Conservation (phyloP, 2,329 filamentous ascomycete species). For the Dactylonectria estremocensis region DNA sequence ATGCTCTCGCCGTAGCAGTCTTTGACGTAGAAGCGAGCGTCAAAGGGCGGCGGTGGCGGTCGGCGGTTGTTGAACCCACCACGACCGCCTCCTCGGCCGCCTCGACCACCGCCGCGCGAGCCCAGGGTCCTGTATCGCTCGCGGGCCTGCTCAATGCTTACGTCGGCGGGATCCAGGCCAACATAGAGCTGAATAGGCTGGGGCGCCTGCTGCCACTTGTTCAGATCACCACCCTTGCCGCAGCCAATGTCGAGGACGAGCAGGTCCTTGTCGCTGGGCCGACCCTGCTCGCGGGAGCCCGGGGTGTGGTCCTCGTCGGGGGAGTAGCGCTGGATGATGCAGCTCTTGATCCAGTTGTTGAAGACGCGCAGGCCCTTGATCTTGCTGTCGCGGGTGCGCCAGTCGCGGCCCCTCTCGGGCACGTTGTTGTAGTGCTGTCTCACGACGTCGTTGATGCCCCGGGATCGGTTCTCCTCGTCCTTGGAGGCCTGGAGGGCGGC, state of each 20-base stretch:
- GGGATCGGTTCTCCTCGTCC: slow-evolving; percentile 58
- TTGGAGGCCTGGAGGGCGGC: slow-evolving; percentile 55
- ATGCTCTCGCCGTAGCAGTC: slow-evolving; percentile 93
- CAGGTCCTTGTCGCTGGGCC: slow-evolving; percentile 71
- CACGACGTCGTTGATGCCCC: slow-evolving; percentile 85
- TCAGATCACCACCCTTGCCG: slow-evolving; percentile 94
- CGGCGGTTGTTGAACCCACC: slow-evolving; percentile 52
- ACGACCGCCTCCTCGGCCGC: slow-evolving; percentile 63
- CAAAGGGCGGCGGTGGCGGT: slow-evolving; percentile 75
- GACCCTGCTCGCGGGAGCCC: slow-evolving; percentile 69
- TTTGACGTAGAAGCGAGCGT: slow-evolving; percentile 90
- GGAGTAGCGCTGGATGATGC: slow-evolving; percentile 96
- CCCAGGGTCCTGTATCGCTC: slow-evolving; percentile 86
- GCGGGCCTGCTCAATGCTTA: slow-evolving; percentile 91
- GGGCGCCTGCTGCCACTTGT: slow-evolving; percentile 97
- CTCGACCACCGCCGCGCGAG: slow-evolving; percentile 70
- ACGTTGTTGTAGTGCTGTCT: slow-evolving; percentile 96
- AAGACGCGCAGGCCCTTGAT: slow-evolving; percentile 96
- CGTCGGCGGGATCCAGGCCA: slow-evolving; percentile 91
- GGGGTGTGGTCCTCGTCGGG: slow-evolving; percentile 82
- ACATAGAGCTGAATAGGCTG: slow-evolving; percentile 94
- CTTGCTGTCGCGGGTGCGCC: slow-evolving; percentile 92
- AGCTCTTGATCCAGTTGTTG: slow-evolving; percentile 99
- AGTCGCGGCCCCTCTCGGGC: slow-evolving; percentile 92
- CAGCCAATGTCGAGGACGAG: slow-evolving; percentile 95